phyloP scores from a whole-genome alignment of 805 yeast species.

The Yarrowia hollandica region DNA sequence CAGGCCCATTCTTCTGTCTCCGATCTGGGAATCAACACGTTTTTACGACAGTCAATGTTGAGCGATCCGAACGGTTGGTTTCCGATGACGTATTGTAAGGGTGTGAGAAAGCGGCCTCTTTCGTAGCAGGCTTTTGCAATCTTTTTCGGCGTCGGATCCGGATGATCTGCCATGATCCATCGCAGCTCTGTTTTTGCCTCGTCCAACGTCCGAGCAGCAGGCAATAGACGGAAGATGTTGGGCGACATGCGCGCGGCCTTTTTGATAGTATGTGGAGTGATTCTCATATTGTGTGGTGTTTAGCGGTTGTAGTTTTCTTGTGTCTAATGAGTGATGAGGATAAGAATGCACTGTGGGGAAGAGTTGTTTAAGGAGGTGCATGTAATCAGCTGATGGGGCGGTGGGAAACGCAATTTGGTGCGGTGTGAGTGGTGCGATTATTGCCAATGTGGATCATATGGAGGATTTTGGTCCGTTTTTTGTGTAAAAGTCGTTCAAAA shows the following conservation, averaged over 20 bases:
- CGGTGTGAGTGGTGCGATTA: too few relatives aligned
- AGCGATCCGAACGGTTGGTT: constrained; percentile 27
- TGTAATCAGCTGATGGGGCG: constrained; percentile 17
- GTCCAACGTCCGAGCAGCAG: background rate
- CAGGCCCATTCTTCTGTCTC: constrained; percentile 25
- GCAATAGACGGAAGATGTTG: background rate
- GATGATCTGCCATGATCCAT: constrained; percentile 23
- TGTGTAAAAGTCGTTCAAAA: too few relatives aligned
- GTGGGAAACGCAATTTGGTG: too few relatives aligned
- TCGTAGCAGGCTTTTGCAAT: constrained; percentile 2
- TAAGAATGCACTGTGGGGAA: background rate
- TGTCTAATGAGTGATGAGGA: background rate
- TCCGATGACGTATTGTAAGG: constrained; percentile 16
- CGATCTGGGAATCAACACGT: constrained; percentile 17
- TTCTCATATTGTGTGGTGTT: constrained; percentile 4
- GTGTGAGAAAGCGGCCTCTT: background rate
- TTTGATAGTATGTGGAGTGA: background rate
- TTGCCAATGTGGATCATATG: too few relatives aligned
- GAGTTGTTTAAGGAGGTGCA: constrained; percentile 18
- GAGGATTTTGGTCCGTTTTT: too few relatives aligned
- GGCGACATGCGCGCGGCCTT: constrained; percentile 12
- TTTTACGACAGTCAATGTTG: constrained; percentile 1
- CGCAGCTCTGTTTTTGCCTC: constrained; percentile 15
- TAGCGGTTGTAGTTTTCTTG: too few relatives aligned
- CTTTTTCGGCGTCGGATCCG: constrained; percentile 21